Evolutionary conservation across 2,329 filamentous ascomycete genomes (phyloP).

Genomic region (Colletotrichum australisinense): DNA sequence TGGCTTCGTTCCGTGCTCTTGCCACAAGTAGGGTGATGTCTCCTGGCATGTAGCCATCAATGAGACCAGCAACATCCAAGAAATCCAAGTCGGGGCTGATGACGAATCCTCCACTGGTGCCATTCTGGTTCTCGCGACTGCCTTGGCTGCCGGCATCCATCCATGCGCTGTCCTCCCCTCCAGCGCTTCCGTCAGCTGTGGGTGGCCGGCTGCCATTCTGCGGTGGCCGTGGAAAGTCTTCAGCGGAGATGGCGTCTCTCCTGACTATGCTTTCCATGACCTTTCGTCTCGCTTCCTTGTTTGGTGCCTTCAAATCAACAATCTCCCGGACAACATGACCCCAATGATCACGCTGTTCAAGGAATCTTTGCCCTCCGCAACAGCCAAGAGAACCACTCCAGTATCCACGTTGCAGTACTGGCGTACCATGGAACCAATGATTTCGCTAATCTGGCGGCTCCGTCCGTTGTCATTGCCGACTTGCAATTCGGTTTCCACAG

Average conservation of each 20-base stretch:
- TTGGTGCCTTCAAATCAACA: conserved; percentile 86
- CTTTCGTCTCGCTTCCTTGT: conserved; percentile 87
- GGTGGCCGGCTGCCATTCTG: conserved; percentile 65
- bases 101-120: conserved; percentile 71
- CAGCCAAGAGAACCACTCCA: conserved; percentile 87
- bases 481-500: conserved; percentile 92
- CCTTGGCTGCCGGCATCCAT: conserved; percentile 77
- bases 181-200: conserved; percentile 64
- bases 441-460: conserved; percentile 92
- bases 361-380: conserved; percentile 92
- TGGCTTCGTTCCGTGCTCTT: conserved; percentile 88
- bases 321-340: conserved; percentile 95
- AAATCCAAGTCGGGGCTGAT: conserved; percentile 86
- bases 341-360: conserved; percentile 91
- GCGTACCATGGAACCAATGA: conserved; percentile 82
- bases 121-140: conserved; percentile 52
- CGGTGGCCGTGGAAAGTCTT: conserved; percentile 46
- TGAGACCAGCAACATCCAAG: conserved; percentile 91
- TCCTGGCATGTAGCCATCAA: conserved; percentile 97
- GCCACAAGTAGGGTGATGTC: conserved; percentile 89
- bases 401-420: conserved; percentile 86
- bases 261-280: conserved; percentile 84
- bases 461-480: conserved; percentile 93
- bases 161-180: conserved; percentile 73
- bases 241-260: conserved; percentile 57